Conservation (phyloP, 306 rosid genomes). For the Fragaria nilgerrensis region DNA sequence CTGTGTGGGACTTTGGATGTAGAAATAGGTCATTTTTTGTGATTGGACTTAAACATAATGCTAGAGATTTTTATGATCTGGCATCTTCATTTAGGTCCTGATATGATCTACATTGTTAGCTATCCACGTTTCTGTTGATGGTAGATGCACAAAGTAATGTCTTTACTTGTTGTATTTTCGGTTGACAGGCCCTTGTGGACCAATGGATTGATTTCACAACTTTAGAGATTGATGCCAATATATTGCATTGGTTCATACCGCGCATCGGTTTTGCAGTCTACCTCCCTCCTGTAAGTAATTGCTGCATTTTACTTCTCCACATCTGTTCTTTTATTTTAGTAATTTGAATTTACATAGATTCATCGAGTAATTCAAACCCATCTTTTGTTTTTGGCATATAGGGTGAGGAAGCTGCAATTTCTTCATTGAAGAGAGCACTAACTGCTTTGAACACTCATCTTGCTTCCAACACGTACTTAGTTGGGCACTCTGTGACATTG, state of each 20-base stretch:
- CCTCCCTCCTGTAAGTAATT: constrained; percentile 57
- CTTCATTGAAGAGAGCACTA: constrained; percentile 62
- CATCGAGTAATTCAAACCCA: not conserved
- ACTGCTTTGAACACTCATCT: constrained; percentile 71
- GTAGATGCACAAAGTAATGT: not conserved
- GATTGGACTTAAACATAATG: not conserved
- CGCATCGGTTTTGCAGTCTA: constrained; percentile 41
- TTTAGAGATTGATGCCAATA: constrained; percentile 55
- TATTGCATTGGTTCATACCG: constrained; percentile 35
- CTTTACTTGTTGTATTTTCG: not conserved
- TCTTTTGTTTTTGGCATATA: constrained; percentile 20
- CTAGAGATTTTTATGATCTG: not conserved
- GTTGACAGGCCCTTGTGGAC: constrained; percentile 63
- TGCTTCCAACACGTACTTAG: constrained; percentile 63
- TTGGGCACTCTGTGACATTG: constrained; percentile 76
- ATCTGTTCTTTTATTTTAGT: not conserved
- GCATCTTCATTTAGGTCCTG: not conserved
- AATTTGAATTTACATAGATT: not conserved
- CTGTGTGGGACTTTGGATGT: not conserved
- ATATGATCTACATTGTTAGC: not conserved
- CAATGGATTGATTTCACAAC: constrained; percentile 86
- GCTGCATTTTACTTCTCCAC: not conserved
- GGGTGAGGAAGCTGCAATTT: constrained; percentile 67
- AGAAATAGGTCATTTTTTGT: not conserved
- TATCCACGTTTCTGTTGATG: too few species aligned